phyloP scores from a whole-genome alignment of 345 rosid genomes.

The Abelmoschus esculentus region DNA sequence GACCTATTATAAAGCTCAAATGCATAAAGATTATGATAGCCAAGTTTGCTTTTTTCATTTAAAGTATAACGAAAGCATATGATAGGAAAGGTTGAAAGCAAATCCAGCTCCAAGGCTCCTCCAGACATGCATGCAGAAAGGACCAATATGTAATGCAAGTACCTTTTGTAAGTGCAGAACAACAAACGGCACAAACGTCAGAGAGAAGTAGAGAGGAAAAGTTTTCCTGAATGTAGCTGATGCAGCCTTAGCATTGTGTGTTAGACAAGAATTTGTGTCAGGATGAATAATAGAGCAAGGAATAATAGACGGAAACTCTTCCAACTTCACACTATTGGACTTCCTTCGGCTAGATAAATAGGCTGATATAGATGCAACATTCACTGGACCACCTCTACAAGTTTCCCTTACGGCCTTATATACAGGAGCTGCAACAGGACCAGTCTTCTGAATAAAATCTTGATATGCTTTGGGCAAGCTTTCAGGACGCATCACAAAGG shows the following conservation, averaged over 20 bases:
- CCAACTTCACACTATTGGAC: constrained; percentile 47
- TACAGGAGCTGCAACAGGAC: constrained; percentile 82
- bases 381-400: constrained; percentile 85
- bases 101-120: background rate
- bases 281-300: constrained; percentile 96
- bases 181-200: constrained; percentile 95
- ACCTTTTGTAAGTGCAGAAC: constrained; percentile 89
- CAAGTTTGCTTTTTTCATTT: background rate
- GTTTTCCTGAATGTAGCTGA: constrained; percentile 94
- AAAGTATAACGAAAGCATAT: constrained; percentile 3
- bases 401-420: constrained; percentile 86
- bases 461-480: constrained; percentile 92
- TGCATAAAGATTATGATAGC: background rate
- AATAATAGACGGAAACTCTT: constrained; percentile 71
- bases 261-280: constrained; percentile 58
- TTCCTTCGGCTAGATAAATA: constrained; percentile 46
- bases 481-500: constrained; percentile 92
- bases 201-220: constrained; percentile 86
- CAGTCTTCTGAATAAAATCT: constrained; percentile 93
- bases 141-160: constrained; percentile 16
- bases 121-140: background rate
- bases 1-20: background rate
- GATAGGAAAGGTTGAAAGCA: background rate
- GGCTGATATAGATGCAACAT: constrained; percentile 62
- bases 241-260: constrained; percentile 79